Percentiles rank a stretch among this genome's conserved stretches.
Evolutionary conservation across 371 early-diverging fungal species (phyloP).

Genomic region (Mucor ambiguus): DNA sequence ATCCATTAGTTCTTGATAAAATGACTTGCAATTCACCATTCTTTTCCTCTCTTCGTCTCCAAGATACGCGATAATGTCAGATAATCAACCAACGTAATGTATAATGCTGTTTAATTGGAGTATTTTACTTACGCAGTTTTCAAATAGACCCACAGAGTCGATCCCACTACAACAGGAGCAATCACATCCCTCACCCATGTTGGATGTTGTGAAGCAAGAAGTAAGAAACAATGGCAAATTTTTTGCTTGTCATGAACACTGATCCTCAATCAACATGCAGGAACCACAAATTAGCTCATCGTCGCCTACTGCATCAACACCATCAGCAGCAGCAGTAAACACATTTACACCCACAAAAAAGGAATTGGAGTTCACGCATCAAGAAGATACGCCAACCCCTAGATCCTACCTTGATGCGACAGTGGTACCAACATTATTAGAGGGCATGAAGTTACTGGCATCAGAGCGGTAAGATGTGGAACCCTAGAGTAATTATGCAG

Average conservation of each 20-base stretch:
- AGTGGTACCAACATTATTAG: slow-evolving; percentile 62
- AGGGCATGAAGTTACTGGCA: slow-evolving; percentile 65
- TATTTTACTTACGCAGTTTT: background rate
- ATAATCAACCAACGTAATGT: slow-evolving; percentile 11
- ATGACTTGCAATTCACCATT: background rate
- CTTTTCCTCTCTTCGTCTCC: slow-evolving; percentile 4
- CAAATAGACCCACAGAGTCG: background rate
- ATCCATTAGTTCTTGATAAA: too few relatives aligned
- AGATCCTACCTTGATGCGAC: slow-evolving; percentile 63
- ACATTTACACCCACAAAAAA: background rate
- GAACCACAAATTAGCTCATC: background rate
- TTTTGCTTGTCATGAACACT: background rate
- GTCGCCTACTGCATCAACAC: background rate
- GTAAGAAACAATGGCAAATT: background rate
- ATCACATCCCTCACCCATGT: background rate
- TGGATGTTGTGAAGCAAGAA: slow-evolving; percentile 13
- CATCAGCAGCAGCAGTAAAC: background rate
- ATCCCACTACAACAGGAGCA: background rate
- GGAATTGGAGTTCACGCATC: background rate
- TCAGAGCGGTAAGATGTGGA: slow-evolving; percentile 54
- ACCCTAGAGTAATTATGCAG: background rate
- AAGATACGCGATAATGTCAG: slow-evolving; percentile 11
- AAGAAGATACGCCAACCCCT: slow-evolving; percentile 38
- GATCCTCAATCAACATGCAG: background rate
- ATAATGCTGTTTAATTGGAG: background rate